phyloP scores from a whole-genome alignment of 345 rosid species.

The Moricandia moricandioides region DNA sequence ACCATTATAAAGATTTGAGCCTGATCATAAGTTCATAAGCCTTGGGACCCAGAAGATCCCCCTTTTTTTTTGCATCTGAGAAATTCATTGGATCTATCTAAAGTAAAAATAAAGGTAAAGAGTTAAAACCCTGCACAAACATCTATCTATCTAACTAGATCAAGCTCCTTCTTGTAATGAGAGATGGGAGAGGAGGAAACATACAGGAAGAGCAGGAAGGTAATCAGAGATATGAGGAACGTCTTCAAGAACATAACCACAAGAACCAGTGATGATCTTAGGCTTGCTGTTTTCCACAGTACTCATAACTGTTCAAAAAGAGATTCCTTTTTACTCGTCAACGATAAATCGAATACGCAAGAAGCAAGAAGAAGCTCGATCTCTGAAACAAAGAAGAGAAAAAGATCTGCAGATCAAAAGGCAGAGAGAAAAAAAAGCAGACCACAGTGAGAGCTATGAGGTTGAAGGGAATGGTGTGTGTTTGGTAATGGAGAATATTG shows the following conservation, averaged over 20 bases:
- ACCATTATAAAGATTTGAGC: neutral
- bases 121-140: neutral
- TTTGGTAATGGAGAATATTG: slow-evolving; percentile 6
- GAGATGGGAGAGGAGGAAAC: neutral
- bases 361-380: neutral
- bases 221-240: slow-evolving; percentile 76
- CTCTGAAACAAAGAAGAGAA: neutral
- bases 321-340: neutral
- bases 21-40: neutral
- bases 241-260: slow-evolving; percentile 68
- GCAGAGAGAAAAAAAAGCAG: neutral
- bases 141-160: neutral
- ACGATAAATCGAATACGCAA: neutral
- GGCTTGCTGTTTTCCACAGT: slow-evolving; percentile 28
- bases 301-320: neutral
- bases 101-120: neutral
- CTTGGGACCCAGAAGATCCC: neutral
- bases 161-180: neutral
- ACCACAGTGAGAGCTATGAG: too few species aligned
- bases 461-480: too few species aligned
- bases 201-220: slow-evolving; percentile 64
- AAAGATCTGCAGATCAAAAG: neutral
- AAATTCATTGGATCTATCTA: too few species aligned
- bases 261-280: slow-evolving; percentile 46
- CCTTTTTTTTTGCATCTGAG: neutral